A percentile compares a stretch with the other conserved stretches of the same genome.
Evolutionary conservation across 1,284 basidiomycete species (phyloP).

Genomic region (Fomitiporia mediterranea): DNA sequence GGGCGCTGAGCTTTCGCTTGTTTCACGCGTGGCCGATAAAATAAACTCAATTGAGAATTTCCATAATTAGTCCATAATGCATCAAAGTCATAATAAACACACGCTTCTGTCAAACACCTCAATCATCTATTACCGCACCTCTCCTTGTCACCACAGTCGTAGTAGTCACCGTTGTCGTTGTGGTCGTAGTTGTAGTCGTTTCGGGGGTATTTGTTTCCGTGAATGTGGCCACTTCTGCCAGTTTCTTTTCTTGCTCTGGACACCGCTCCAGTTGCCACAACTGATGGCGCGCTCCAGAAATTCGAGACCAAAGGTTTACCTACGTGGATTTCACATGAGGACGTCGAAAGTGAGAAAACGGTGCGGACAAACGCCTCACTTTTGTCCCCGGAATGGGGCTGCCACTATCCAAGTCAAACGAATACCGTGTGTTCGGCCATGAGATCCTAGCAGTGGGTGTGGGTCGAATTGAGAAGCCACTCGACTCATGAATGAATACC

Average conservation of each 20-base stretch:
- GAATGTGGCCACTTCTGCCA: background rate
- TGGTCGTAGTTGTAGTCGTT: background rate
- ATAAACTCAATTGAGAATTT: too few relatives aligned
- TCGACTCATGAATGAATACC: too few relatives aligned
- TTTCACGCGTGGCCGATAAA: too few relatives aligned
- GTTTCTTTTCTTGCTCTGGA: background rate
- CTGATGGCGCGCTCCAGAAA: background rate
- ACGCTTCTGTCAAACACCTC: background rate
- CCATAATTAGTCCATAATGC: too few relatives aligned
- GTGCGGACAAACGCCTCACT: background rate
- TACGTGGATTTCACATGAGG: background rate
- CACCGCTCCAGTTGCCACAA: conserved; percentile 7
- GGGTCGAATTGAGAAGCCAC: too few relatives aligned
- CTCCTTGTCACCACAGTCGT: background rate
- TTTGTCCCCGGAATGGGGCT: conserved; percentile 8
- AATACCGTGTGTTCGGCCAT: conserved; percentile 11
- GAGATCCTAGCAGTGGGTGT: conserved; percentile 6
- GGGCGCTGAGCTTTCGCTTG: too few relatives aligned
- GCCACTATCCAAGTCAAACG: conserved; percentile 8
- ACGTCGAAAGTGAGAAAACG: background rate
- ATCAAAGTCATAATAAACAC: too few relatives aligned
- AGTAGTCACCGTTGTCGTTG: background rate
- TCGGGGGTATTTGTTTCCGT: background rate
- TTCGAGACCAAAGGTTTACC: background rate
- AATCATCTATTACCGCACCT: background rate